Evolutionary conservation across 345 rosid genomes (phyloP).

Genomic region (Moringa oleifera): DNA sequence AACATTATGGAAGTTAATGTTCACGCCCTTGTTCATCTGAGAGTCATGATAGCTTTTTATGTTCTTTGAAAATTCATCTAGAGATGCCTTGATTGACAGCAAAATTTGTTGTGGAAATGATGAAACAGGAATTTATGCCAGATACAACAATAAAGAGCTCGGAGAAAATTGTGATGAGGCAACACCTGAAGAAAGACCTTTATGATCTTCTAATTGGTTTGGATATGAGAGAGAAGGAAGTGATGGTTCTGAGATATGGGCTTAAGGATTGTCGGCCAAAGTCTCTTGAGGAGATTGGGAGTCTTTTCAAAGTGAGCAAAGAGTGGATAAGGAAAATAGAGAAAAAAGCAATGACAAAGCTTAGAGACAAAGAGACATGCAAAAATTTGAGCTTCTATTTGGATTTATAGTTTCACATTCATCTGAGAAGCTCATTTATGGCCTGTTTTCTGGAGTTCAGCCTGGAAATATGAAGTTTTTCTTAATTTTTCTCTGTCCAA

Average conservation of each 20-base stretch:
- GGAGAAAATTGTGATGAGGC: conserved; percentile 47
- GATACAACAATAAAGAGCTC: conserved; percentile 46
- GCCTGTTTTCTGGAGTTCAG: no score
- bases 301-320: conserved; percentile 60
- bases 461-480: background rate
- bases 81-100: conserved; percentile 7
- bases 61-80: background rate
- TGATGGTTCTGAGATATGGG: conserved; percentile 57
- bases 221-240: conserved; percentile 64
- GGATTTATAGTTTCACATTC: conserved; percentile 10
- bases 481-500: background rate
- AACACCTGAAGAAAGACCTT: conserved; percentile 48
- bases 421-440: no score
- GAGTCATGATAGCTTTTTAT: background rate
- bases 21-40: no score
- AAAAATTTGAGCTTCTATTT: conserved; percentile 40
- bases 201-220: conserved; percentile 43
- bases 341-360: conserved; percentile 53
- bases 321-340: conserved; percentile 79
- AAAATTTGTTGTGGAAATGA: conserved; percentile 1
- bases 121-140: conserved; percentile 52
- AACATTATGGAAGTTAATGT: no score
- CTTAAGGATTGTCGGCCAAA: conserved; percentile 42
- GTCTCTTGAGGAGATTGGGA: conserved; percentile 79
- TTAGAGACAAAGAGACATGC: conserved; percentile 37